Evolutionary conservation across 257 asterid species (phyloP).

Genomic region (Solanum ossicruentum): DNA sequence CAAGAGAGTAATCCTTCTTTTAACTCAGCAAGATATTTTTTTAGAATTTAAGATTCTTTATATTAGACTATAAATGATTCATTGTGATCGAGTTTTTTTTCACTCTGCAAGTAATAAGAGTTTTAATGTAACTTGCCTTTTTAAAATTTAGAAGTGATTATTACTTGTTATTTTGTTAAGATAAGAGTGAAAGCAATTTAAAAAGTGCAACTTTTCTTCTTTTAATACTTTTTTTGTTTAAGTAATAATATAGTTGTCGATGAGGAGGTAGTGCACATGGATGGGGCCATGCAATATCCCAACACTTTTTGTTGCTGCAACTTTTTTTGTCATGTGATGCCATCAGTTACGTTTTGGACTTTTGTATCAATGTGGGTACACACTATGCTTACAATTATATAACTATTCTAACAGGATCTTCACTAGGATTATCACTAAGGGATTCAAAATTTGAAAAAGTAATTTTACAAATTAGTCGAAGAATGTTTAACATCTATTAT

Average conservation of each 20-base stretch:
- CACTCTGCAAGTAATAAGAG: fast-evolving
- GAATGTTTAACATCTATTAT: too few species aligned
- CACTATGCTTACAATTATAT: neutral
- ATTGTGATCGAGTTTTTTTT: too few species aligned
- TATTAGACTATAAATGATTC: neutral
- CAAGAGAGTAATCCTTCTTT: neutral
- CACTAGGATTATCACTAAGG: too few species aligned
- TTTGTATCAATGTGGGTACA: neutral
- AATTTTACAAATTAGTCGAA: too few species aligned
- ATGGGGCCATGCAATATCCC: neutral
- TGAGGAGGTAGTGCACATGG: neutral
- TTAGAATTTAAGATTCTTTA: neutral
- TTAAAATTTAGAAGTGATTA: neutral
- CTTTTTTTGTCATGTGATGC: neutral
- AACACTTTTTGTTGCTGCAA: neutral
- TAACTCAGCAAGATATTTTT: neutral
- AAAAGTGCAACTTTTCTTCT: neutral
- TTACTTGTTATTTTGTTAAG: neutral
- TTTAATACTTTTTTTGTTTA: neutral
- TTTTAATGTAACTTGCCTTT: neutral
- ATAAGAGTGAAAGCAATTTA: neutral
- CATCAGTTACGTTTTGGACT: neutral
- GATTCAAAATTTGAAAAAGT: too few species aligned
- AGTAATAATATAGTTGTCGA: neutral
- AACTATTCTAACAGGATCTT: neutral